These are phyloP conservation scores for Eimeria tenella DNA, from an alignment of 169 alveolate species.

Conservation along the genomic window DNA sequence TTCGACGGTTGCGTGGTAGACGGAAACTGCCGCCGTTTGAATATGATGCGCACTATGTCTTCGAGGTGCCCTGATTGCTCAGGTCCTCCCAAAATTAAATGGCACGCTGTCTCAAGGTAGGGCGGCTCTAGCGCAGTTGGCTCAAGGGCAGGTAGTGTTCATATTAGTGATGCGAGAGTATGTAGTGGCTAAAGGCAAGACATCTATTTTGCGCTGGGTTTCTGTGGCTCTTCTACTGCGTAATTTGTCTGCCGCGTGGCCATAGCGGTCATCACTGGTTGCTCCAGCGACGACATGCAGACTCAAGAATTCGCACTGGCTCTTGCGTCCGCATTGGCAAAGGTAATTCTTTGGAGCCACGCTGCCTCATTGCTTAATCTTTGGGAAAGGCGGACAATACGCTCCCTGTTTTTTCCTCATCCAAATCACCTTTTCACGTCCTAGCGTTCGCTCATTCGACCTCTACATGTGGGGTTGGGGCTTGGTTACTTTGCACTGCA, in stretches of 20 bases:
- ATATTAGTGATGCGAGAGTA: not conserved
- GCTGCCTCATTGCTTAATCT: too few species aligned
- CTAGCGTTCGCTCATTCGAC: not conserved
- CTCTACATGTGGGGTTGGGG: not conserved
- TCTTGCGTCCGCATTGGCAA: conserved; percentile 73
- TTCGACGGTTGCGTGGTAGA: not conserved
- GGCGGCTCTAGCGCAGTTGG: not conserved
- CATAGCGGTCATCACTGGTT: conserved; percentile 74
- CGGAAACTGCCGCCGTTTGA: not conserved
- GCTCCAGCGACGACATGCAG: conserved; percentile 77
- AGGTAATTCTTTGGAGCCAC: not conserved
- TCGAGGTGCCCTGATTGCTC: not conserved
- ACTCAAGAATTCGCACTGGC: conserved; percentile 80
- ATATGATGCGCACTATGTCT: not conserved
- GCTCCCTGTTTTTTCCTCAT: too few species aligned
- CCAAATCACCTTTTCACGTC: too few species aligned
- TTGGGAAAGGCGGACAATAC: too few species aligned
- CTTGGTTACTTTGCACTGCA: not conserved
- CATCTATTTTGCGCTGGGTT: not conserved
- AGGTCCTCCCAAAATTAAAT: conserved; percentile 43
- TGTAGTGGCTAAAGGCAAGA: too few species aligned
- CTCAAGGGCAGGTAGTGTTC: not conserved
- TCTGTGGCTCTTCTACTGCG: conserved; percentile 1
- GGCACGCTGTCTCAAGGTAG: conserved; percentile 45
- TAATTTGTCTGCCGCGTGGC: not conserved